These are phyloP conservation scores for Kwoniella dendrophila DNA, from an alignment of 768 basidiomycete species.

Conservation along the genomic window DNA sequence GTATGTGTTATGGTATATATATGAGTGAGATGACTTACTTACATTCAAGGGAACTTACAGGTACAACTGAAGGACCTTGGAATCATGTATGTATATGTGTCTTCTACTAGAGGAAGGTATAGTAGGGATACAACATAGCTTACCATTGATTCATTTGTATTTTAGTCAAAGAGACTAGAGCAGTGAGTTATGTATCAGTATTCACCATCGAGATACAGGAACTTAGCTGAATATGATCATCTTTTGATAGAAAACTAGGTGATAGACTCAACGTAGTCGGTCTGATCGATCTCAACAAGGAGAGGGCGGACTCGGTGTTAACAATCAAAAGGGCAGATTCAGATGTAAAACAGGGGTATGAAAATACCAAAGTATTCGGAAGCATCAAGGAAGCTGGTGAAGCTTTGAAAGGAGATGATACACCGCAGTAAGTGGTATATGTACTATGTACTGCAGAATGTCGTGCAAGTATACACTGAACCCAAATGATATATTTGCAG, in stretches of 20 bases:
- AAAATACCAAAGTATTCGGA: conserved; percentile 62
- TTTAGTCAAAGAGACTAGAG: conserved; percentile 35
- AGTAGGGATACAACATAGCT: background rate
- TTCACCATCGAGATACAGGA: background rate
- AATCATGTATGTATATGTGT: conserved; percentile 18
- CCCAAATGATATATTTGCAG: conserved; percentile 58
- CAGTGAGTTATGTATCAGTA: conserved; percentile 13
- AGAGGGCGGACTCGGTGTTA: conserved; percentile 76
- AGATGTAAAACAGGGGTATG: conserved; percentile 85
- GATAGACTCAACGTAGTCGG: conserved; percentile 91
- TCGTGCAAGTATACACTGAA: too few relatives aligned
- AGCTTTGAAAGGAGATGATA: conserved; percentile 15
- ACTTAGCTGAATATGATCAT: background rate
- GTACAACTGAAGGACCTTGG: conserved; percentile 39
- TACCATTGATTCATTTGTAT: too few relatives aligned
- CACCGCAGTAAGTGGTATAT: conserved; percentile 37
- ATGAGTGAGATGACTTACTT: background rate
- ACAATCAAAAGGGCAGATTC: conserved; percentile 76
- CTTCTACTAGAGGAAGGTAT: background rate
- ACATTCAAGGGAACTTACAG: background rate
- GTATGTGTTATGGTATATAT: conserved; percentile 16
- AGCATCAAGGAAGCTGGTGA: conserved; percentile 28
- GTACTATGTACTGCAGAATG: too few relatives aligned
- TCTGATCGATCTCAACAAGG: conserved; percentile 80
- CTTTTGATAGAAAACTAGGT: conserved; percentile 72